Evolutionary conservation across 1,284 basidiomycete species (phyloP).

Genomic region (Coniferiporia weirii): DNA sequence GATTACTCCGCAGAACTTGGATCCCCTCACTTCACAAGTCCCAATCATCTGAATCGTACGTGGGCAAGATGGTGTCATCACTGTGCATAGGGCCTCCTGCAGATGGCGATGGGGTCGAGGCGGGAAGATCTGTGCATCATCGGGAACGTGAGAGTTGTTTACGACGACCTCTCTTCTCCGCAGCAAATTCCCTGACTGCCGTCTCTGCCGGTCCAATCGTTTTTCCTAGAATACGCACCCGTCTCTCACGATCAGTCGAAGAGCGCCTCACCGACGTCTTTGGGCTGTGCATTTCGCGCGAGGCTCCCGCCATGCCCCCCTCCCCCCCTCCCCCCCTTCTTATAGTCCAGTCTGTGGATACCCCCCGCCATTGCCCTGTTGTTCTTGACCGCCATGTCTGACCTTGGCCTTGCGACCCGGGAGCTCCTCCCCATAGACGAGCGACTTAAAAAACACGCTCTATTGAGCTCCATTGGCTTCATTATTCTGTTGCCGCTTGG

Average conservation of each 20-base stretch:
- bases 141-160: conserved; percentile 2
- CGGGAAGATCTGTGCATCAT: not conserved
- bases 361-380: not conserved
- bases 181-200: conserved; percentile 9
- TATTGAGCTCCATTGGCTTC: conserved; percentile 50
- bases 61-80: too few species aligned
- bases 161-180: conserved; percentile 2
- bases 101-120: not conserved
- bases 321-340: not conserved
- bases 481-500: conserved; percentile 57
- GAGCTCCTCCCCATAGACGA: conserved; percentile 15
- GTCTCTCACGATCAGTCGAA: conserved; percentile 8
- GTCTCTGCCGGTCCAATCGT: conserved; percentile 4
- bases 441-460: conserved; percentile 41
- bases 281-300: too few species aligned
- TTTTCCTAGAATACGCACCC: conserved; percentile 2
- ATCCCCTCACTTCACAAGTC: too few species aligned
- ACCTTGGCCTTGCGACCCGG: not conserved
- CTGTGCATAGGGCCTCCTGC: not conserved
- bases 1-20: too few species aligned
- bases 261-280: conserved; percentile 11
- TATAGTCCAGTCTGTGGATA: not conserved
- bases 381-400: conserved; percentile 5
- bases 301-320: not conserved
- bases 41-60: too few species aligned